phyloP scores from a whole-genome alignment of 1,284 basidiomycete genomes.

The Termitomyces sp. region DNA sequence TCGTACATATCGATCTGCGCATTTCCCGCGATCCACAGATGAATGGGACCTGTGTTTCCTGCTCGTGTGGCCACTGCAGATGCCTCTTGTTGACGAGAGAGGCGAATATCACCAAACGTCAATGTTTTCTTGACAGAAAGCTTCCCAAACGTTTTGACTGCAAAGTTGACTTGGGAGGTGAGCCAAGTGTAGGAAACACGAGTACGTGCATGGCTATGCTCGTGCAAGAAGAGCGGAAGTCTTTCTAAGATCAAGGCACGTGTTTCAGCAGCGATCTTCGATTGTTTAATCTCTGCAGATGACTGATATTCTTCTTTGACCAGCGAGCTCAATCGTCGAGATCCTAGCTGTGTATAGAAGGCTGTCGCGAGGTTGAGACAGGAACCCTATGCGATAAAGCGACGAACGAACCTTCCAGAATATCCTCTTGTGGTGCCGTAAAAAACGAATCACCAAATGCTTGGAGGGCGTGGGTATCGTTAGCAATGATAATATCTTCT shows the following conservation, averaged over 20 bases:
- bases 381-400: background rate
- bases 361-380: slow-evolving; percentile 29
- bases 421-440: slow-evolving; percentile 87
- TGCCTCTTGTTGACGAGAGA: slow-evolving; percentile 56
- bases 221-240: slow-evolving; percentile 88
- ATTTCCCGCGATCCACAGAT: slow-evolving; percentile 72
- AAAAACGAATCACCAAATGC: slow-evolving; percentile 76
- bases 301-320: slow-evolving; percentile 75
- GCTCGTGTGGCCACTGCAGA: slow-evolving; percentile 69
- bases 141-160: slow-evolving; percentile 64
- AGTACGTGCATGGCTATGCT: slow-evolving; percentile 72
- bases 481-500: slow-evolving; percentile 69
- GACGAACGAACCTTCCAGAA: slow-evolving; percentile 57
- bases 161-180: slow-evolving; percentile 63
- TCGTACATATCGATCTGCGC: slow-evolving; percentile 89
- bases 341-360: slow-evolving; percentile 66
- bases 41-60: slow-evolving; percentile 53
- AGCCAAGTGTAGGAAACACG: slow-evolving; percentile 74
- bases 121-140: slow-evolving; percentile 59
- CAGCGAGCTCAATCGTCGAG: slow-evolving; percentile 63
- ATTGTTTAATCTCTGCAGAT: slow-evolving; percentile 44
- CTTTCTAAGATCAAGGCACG: slow-evolving; percentile 77
- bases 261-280: slow-evolving; percentile 45
- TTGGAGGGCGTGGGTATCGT: slow-evolving; percentile 73
- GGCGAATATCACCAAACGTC: slow-evolving; percentile 42